phyloP scores from a whole-genome alignment of 2,329 filamentous ascomycete species.

The Pseudopithomyces chartarum region DNA sequence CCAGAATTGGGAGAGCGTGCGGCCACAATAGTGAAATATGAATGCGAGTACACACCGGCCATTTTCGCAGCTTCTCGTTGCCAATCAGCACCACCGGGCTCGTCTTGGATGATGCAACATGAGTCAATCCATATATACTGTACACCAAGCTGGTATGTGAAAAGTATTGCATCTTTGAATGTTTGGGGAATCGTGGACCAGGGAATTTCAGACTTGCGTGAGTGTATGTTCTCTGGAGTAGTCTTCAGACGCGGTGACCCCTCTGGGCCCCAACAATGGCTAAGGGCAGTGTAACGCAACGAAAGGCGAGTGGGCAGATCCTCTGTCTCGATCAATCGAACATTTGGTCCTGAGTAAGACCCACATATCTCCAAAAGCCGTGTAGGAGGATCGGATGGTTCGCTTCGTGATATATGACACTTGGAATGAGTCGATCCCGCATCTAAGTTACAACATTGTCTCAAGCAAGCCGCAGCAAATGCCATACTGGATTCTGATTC shows the following conservation, averaged over 20 bases:
- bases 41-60: background rate
- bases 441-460: too few relatives aligned
- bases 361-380: too few relatives aligned
- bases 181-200: background rate
- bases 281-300: background rate
- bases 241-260: background rate
- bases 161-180: constrained; percentile 9
- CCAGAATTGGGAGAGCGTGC: background rate
- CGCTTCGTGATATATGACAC: too few relatives aligned
- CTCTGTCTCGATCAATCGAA: too few relatives aligned
- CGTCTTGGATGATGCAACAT: constrained; percentile 16
- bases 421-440: too few relatives aligned
- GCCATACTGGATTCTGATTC: too few relatives aligned
- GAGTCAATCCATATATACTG: constrained; percentile 22
- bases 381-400: too few relatives aligned
- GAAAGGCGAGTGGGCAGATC: too few relatives aligned
- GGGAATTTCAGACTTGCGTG: background rate
- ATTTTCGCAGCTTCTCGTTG: background rate
- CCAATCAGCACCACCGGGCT: background rate
- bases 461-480: too few relatives aligned
- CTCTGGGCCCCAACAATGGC: background rate
- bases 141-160: constrained; percentile 5
- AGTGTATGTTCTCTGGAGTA: background rate
- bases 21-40: background rate
- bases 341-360: too few relatives aligned